A percentile compares a stretch with the other conserved stretches of the same genome.
phyloP scores from a whole-genome alignment of 345 rosid genomes.

The Hibiscus syriacus region DNA sequence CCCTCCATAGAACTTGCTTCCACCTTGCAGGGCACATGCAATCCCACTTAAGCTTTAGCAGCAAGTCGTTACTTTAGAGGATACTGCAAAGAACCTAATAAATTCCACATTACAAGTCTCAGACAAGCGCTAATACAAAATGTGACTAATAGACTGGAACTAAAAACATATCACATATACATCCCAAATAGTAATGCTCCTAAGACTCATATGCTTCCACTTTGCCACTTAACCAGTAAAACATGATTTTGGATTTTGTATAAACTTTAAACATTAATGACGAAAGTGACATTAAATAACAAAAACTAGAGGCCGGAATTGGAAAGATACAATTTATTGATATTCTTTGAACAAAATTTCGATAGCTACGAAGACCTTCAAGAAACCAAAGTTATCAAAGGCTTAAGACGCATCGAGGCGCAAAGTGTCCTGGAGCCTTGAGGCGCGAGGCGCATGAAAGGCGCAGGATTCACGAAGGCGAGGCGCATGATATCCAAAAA shows the following conservation, averaged over 20 bases:
- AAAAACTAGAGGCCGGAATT: neutral
- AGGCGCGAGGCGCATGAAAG: too few relatives aligned
- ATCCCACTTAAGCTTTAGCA: neutral
- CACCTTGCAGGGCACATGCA: neutral
- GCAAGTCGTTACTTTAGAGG: neutral
- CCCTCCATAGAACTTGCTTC: neutral
- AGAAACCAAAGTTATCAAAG: too few relatives aligned
- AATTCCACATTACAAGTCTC: neutral
- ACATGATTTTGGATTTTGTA: neutral
- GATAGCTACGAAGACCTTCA: neutral
- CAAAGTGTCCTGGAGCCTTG: too few relatives aligned
- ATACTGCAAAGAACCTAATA: neutral
- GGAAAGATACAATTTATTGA: neutral
- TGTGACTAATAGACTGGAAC: neutral
- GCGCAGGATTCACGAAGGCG: too few relatives aligned
- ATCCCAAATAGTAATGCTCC: neutral
- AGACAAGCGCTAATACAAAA: neutral
- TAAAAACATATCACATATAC: neutral
- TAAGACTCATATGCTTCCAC: neutral
- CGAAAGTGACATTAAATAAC: neutral
- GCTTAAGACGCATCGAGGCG: too few relatives aligned
- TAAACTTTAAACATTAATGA: neutral
- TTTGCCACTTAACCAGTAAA: conserved; percentile 5
- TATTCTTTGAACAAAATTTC: neutral
- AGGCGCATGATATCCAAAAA: too few relatives aligned